Percentiles rank a stretch among this genome's conserved stretches.
Conservation (phyloP, 768 basidiomycete species). For the Mycena albidolilacea region DNA sequence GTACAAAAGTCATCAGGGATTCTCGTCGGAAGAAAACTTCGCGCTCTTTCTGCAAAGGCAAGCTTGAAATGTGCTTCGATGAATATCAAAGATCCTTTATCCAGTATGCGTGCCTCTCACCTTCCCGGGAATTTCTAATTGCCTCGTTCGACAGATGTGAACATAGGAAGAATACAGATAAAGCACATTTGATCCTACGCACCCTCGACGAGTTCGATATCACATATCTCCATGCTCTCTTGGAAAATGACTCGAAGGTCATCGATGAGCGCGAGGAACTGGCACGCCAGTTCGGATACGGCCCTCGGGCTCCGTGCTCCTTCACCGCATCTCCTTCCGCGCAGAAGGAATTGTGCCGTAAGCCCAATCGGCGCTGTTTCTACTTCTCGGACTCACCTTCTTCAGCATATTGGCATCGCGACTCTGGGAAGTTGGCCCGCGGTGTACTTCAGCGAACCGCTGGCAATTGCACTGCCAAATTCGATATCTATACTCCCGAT, state of each 20-base stretch:
- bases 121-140: too few species aligned
- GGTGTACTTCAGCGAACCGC: constrained; percentile 24
- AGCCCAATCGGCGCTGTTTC: background rate
- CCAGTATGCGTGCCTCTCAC: background rate
- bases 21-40: too few species aligned
- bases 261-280: constrained; percentile 8
- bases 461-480: constrained; percentile 16
- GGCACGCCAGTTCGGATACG: constrained; percentile 33
- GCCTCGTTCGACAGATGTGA: background rate
- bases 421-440: constrained; percentile 34
- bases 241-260: too few species aligned
- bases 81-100: constrained; percentile 19
- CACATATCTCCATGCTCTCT: constrained; percentile 34
- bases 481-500: constrained; percentile 24
- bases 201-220: constrained; percentile 44
- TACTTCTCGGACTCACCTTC: background rate
- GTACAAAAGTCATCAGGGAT: too few species aligned
- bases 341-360: constrained; percentile 40
- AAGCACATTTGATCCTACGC: constrained; percentile 40
- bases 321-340: constrained; percentile 34
- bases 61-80: background rate
- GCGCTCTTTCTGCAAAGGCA: constrained; percentile 6
- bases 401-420: constrained; percentile 41
- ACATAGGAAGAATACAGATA: constrained; percentile 4
- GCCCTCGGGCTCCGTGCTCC: constrained; percentile 41